Conservation (phyloP, 2,329 filamentous ascomycete species). For the Botrytis deweyae region DNA sequence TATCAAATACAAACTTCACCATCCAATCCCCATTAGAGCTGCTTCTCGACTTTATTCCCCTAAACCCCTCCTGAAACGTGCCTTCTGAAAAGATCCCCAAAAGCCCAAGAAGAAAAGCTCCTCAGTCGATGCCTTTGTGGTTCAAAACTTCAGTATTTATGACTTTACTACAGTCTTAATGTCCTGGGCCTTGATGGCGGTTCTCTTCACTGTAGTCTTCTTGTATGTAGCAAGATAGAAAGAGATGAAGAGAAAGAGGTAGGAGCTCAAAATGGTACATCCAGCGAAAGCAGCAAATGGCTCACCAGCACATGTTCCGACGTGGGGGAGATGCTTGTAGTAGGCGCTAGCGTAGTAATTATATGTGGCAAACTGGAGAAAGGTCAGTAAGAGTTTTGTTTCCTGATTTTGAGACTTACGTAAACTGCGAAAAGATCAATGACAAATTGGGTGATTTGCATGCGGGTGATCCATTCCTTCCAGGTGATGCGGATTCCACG, state of each 20-base stretch:
- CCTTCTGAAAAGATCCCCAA: constrained; percentile 26
- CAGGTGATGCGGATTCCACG: constrained; percentile 96
- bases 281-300: constrained; percentile 94
- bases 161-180: neutral
- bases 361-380: constrained; percentile 99
- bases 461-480: constrained; percentile 99
- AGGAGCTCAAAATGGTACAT: constrained; percentile 87
- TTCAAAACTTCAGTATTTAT: neutral
- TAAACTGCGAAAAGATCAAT: constrained; percentile 76
- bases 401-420: neutral
- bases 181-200: constrained; percentile 46
- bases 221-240: constrained; percentile 98
- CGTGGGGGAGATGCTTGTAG: constrained; percentile 79
- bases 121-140: constrained; percentile 22
- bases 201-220: constrained; percentile 78
- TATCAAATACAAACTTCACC: neutral
- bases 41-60: neutral
- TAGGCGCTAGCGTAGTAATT: constrained; percentile 95
- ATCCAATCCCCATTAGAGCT: neutral
- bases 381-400: constrained; percentile 23
- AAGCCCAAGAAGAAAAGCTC: constrained; percentile 36
- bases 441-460: constrained; percentile 96
- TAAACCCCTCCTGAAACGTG: neutral
- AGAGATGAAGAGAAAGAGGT: constrained; percentile 96
- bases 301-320: constrained; percentile 86